Base-by-base conservation (phyloP, 306 rosid genomes). In the Sicyos edulis region DNA sequence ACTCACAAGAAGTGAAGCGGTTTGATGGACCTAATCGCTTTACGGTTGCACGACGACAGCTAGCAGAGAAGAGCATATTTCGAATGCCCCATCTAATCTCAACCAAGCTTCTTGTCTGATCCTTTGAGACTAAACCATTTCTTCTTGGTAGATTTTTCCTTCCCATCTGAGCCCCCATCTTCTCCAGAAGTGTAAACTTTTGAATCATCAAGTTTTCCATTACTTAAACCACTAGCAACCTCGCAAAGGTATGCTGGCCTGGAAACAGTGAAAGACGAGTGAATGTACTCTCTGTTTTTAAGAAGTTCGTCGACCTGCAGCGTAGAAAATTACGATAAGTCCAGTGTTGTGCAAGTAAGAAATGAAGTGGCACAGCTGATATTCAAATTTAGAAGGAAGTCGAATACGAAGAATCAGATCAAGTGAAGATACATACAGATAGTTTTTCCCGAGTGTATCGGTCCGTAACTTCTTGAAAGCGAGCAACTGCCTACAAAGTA, bases 221-320 rank as follows among this genome's bases (percentile, higher is more conserved):
- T 78, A 70, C 89, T 87, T 58, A 93, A 93, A 17, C 89, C 85
- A 80, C 92, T 85, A 52, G 71, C 80, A 67, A 74, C 76, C 63
- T 80, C 90, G 45, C 65, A 83, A 17, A 54, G 70, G 75, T 15
- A 81, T 79, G 14, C 19, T 56, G 86, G 37, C 77, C 79, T 82
- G 3, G 77, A 75, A 61, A 85, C 84, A 2, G 95, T 85, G 79
- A 95, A 95, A 58, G 99, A 66, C 21, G 90, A 89, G 71, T 95
- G 97, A 78, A 91, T 91, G 54, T 45, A 72, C 56, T 95, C 99
- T 78, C 99, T 79, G 77, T 85, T 88, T 83, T 89, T 95, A 83
- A 95, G 91, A 80, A 95, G 91, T 80, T 95, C 99, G 22, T 95
- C 99, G 7, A 95, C 99, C 99, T 95, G 96, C 73, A 49, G 13